A percentile compares a stretch with the other conserved stretches of the same genome.
These are phyloP conservation scores for Diaporthe sp. DNA, from an alignment of 2,329 filamentous ascomycete species.

Conservation along the genomic window DNA sequence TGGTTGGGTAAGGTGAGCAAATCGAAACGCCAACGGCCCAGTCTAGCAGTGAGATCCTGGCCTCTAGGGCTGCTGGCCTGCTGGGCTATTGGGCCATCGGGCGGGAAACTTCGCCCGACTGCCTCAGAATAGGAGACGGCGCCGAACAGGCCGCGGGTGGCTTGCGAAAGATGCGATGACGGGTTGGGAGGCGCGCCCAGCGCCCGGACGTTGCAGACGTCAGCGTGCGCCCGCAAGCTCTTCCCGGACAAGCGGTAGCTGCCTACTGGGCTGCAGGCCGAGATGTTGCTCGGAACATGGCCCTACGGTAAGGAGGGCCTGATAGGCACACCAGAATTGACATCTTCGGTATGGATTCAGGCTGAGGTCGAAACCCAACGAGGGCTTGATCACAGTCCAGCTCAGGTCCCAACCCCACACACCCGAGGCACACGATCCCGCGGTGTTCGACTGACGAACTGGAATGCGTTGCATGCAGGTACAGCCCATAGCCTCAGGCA, in stretches of 20 bases:
- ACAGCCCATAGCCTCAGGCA: slow-evolving; percentile 32
- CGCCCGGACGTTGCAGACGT: slow-evolving; percentile 34
- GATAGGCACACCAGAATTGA: not conserved
- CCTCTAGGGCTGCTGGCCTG: slow-evolving; percentile 1
- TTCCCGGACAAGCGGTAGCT: slow-evolving; percentile 34
- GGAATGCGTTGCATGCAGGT: slow-evolving; percentile 40
- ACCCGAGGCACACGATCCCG: not conserved
- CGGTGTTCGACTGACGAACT: slow-evolving; percentile 2
- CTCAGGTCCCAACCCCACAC: slow-evolving; percentile 5
- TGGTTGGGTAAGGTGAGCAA: slow-evolving; percentile 42
- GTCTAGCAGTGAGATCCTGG: slow-evolving; percentile 20
- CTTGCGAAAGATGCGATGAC: slow-evolving; percentile 32
- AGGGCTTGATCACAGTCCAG: not conserved
- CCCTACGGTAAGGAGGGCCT: not conserved
- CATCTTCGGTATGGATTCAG: slow-evolving; percentile 5
- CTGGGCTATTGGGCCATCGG: slow-evolving; percentile 24
- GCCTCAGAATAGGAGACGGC: slow-evolving; percentile 35
- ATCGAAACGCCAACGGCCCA: slow-evolving; percentile 32
- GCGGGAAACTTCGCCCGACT: slow-evolving; percentile 38
- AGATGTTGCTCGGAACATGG: slow-evolving; percentile 15
- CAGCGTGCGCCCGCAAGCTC: slow-evolving; percentile 33
- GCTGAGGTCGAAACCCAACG: not conserved
- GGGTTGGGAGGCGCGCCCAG: slow-evolving; percentile 24
- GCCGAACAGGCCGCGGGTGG: slow-evolving; percentile 19
- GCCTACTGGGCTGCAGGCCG: slow-evolving; percentile 8